These are phyloP conservation scores for Seiridium unicorne DNA, from an alignment of 2,329 filamentous ascomycete genomes.

Conservation along the genomic window DNA sequence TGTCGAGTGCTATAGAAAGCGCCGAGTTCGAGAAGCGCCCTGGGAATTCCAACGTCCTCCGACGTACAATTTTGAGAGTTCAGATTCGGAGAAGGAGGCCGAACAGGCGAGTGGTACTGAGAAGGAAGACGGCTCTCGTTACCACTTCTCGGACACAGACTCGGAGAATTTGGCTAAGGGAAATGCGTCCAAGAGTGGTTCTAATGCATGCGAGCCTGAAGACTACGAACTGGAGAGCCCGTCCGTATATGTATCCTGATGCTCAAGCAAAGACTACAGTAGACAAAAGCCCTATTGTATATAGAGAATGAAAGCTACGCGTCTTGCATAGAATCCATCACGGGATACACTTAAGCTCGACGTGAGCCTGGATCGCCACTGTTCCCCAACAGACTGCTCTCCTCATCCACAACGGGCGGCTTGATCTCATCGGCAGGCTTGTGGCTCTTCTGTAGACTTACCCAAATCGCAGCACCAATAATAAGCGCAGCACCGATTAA, in stretches of 20 bases:
- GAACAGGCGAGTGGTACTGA: not conserved
- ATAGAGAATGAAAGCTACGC: not conserved
- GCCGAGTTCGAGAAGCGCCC: not conserved
- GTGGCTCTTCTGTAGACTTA: slow-evolving; percentile 38
- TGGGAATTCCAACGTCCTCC: not conserved
- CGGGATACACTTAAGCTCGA: not conserved
- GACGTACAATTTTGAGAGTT: not conserved
- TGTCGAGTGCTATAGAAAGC: not conserved
- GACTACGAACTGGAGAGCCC: not conserved
- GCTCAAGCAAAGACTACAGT: not conserved
- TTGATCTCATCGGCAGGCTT: slow-evolving; percentile 19
- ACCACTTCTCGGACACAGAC: not conserved
- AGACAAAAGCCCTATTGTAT: not conserved
- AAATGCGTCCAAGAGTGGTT: not conserved
- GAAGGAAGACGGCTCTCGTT: not conserved
- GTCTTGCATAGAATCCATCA: not conserved
- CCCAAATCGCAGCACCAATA: slow-evolving; percentile 39
- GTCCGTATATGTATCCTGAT: not conserved
- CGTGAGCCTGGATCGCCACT: slow-evolving; percentile 1
- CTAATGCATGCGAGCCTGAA: not conserved
- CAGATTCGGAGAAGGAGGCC: not conserved
- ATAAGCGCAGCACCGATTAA: slow-evolving; percentile 38
- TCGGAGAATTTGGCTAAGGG: not conserved
- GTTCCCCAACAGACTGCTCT: slow-evolving; percentile 28
- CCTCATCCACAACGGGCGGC: slow-evolving; percentile 28